These are phyloP conservation scores for Prunus armeniaca DNA, from an alignment of 306 rosid species.

Conservation along the genomic window DNA sequence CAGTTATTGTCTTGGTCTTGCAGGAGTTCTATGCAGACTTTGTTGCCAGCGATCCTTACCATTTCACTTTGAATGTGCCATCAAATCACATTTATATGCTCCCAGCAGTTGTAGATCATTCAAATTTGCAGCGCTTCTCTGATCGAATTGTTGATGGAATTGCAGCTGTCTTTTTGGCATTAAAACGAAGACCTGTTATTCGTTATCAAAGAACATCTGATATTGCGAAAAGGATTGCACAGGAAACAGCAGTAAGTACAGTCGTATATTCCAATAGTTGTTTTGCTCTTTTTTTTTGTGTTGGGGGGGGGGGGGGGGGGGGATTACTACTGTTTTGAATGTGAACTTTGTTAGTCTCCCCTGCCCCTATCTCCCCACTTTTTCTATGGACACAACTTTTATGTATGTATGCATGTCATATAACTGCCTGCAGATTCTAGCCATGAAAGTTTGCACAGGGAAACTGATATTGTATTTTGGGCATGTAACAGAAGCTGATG, in stretches of 20 bases:
- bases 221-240: slow-evolving; percentile 85
- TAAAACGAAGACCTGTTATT: slow-evolving; percentile 84
- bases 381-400: neutral
- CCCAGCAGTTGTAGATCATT: slow-evolving; percentile 87
- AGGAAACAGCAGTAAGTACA: slow-evolving; percentile 69
- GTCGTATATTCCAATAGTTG: neutral
- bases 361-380: neutral
- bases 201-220: slow-evolving; percentile 95
- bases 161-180: slow-evolving; percentile 76
- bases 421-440: neutral
- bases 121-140: slow-evolving; percentile 61
- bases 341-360: neutral
- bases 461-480: slow-evolving; percentile 36
- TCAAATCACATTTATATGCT: slow-evolving; percentile 82
- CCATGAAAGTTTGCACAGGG: neutral
- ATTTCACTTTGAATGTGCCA: slow-evolving; percentile 75
- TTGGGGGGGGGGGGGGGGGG: too few relatives aligned
- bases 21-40: slow-evolving; percentile 95
- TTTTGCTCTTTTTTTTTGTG: neutral
- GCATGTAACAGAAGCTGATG: slow-evolving; percentile 79
- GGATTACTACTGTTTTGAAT: neutral
- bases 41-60: slow-evolving; percentile 82
- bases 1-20: slow-evolving; percentile 33
- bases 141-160: slow-evolving; percentile 84
- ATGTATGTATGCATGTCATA: neutral